Conservation (phyloP, 2,329 filamentous ascomycete species). For the Rosellinia necatrix region DNA sequence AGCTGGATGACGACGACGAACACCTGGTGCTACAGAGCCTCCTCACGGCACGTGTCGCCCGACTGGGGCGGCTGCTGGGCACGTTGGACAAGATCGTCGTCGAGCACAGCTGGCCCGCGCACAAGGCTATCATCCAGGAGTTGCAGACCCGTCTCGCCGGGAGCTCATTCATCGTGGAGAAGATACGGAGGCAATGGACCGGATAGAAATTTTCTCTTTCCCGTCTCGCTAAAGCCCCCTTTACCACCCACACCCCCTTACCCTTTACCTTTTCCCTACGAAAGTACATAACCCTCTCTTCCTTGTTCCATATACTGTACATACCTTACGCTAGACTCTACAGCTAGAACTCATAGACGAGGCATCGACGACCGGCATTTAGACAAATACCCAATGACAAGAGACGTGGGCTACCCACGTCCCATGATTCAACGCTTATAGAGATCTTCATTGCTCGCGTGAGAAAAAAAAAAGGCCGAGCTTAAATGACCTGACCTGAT, state of each 20-base stretch:
- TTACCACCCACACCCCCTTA: no score
- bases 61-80: slow-evolving; percentile 20
- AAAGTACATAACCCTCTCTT: no score
- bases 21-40: slow-evolving; percentile 27
- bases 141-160: slow-evolving; percentile 17
- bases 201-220: no score
- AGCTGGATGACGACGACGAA: slow-evolving; percentile 29
- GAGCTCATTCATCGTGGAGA: slow-evolving; percentile 23
- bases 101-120: slow-evolving; percentile 25
- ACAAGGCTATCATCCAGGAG: slow-evolving; percentile 26
- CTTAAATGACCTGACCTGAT: no score
- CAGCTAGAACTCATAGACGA: slow-evolving; percentile 11
- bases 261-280: no score
- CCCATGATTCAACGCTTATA: background rate
- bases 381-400: background rate
- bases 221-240: no score
- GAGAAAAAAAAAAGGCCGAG: no score
- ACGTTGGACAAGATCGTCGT: slow-evolving; percentile 23
- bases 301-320: no score
- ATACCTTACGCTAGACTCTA: background rate
- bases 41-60: slow-evolving; percentile 25
- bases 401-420: background rate
- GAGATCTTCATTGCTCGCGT: background rate
- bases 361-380: background rate
- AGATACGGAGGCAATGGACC: slow-evolving; percentile 19